Evolutionary conservation across 768 basidiomycete species (phyloP).

Genomic region (Boletus rufocinnamomeus): DNA sequence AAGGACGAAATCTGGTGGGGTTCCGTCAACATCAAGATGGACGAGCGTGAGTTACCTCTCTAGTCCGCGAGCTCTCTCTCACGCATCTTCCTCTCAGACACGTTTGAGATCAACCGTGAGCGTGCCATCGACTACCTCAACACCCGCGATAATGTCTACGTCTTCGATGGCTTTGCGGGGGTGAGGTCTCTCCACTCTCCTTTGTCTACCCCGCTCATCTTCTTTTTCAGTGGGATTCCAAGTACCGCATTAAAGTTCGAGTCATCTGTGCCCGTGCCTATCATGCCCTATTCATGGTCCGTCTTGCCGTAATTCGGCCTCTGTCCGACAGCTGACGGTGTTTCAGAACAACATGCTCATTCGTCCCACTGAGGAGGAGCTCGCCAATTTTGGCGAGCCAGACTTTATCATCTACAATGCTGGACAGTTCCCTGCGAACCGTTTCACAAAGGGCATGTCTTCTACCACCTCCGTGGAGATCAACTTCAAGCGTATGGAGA

Average conservation of each 20-base stretch:
- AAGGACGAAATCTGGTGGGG: constrained; percentile 99
- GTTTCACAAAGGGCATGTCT: constrained; percentile 99
- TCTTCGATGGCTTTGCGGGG: constrained; percentile 95
- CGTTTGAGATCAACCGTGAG: constrained; percentile 98
- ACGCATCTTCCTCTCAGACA: constrained; percentile 54
- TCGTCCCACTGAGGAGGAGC: constrained; percentile 93
- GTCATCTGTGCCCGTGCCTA: constrained; percentile 98
- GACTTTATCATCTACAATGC: constrained; percentile 99
- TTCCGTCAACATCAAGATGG: constrained; percentile 98
- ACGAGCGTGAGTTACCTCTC: constrained; percentile 66
- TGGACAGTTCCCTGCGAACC: constrained; percentile 99
- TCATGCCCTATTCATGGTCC: constrained; percentile 97
- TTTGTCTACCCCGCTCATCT: background rate
- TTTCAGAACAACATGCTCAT: constrained; percentile 97
- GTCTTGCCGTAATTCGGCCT: constrained; percentile 28
- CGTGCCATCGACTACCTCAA: constrained; percentile 99
- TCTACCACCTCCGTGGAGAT: constrained; percentile 98
- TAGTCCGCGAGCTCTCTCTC: background rate
- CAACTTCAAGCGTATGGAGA: constrained; percentile 99
- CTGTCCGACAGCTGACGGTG: constrained; percentile 6
- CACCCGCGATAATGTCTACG: constrained; percentile 97
- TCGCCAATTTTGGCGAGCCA: constrained; percentile 92
- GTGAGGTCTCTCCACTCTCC: constrained; percentile 41
- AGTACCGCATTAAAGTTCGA: constrained; percentile 99
- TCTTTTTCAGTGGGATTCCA: constrained; percentile 83